Conservation (phyloP, 2,329 filamentous ascomycete genomes). For the Microascus cirrosus region DNA sequence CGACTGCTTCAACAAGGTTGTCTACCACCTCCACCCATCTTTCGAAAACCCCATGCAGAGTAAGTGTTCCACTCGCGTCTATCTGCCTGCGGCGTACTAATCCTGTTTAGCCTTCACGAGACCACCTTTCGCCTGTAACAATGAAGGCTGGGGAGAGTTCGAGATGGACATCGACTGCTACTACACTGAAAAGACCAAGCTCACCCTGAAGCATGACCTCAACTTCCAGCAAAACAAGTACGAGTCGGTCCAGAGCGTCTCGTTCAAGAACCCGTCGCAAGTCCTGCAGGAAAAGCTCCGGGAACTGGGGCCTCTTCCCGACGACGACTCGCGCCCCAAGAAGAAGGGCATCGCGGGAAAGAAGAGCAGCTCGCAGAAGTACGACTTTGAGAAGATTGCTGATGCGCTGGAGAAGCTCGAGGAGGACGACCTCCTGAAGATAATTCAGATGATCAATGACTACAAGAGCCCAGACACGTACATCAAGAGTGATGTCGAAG, state of each 20-base stretch:
- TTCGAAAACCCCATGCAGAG: constrained; percentile 82
- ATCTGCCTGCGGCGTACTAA: constrained; percentile 8
- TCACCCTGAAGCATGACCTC: constrained; percentile 73
- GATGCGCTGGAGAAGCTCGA: constrained; percentile 79
- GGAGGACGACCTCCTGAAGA: constrained; percentile 87
- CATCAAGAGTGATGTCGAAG: constrained; percentile 93
- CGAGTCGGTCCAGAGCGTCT: constrained; percentile 69
- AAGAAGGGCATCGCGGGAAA: constrained; percentile 55
- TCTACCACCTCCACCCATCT: constrained; percentile 87
- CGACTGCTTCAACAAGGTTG: constrained; percentile 80
- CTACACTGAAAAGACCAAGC: constrained; percentile 78
- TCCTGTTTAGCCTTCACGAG: constrained; percentile 60
- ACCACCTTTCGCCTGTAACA: constrained; percentile 77
- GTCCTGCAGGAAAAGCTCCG: constrained; percentile 68
- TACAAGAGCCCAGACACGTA: constrained; percentile 91
- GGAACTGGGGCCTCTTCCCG: constrained; percentile 77
- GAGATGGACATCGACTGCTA: constrained; percentile 82
- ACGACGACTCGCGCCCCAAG: constrained; percentile 50
- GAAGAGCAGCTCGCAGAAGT: constrained; percentile 67
- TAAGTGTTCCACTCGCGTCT: constrained; percentile 32
- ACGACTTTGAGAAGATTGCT: constrained; percentile 92
- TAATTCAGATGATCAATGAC: constrained; percentile 97
- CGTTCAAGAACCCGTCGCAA: constrained; percentile 87
- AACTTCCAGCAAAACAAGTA: constrained; percentile 80
- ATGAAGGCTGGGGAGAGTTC: constrained; percentile 98